A percentile compares a stretch with the other conserved stretches of the same genome.
Conservation (phyloP, 441 rosid genomes). For the Mallotus repandus region DNA sequence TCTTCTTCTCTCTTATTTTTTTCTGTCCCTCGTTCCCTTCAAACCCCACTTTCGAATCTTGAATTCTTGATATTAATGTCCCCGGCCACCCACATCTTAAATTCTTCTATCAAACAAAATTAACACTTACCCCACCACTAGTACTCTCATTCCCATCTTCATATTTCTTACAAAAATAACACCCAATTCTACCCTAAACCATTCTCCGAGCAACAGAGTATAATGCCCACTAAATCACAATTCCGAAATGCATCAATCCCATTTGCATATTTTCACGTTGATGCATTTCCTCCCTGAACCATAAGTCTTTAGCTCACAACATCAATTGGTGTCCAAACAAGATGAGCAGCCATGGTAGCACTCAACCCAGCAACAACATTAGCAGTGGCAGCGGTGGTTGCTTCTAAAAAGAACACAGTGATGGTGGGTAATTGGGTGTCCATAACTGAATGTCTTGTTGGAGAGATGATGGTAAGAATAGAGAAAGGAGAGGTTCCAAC, state of each 20-base stretch:
- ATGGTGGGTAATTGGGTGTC: constrained; percentile 71
- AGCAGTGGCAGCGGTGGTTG: constrained; percentile 54
- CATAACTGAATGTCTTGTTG: constrained; percentile 51
- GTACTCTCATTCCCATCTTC: constrained; percentile 2
- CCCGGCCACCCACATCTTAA: no score
- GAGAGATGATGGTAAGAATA: constrained; percentile 52
- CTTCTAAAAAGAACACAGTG: constrained; percentile 64
- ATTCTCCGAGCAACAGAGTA: constrained; percentile 62
- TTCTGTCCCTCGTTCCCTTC: no score
- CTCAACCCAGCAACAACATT: constrained; percentile 75
- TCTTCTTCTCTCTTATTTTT: no score
- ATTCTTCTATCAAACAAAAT: no score
- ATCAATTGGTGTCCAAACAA: constrained; percentile 84
- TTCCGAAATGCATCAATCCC: constrained; percentile 75
- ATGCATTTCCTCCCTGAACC: constrained; percentile 57
- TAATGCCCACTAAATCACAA: constrained; percentile 88
- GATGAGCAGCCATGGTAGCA: constrained; percentile 80
- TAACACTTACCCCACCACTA: constrained; percentile 9
- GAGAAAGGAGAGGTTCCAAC: constrained; percentile 75
- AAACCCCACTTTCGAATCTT: no score
- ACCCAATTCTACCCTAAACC: constrained; percentile 57
- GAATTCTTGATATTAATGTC: no score
- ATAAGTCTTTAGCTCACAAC: constrained; percentile 90
- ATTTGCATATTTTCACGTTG: constrained; percentile 53
- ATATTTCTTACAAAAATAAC: constrained; percentile 34